phyloP scores from a whole-genome alignment of 1,139 yeast species.

The Casaregolazyma lundiana region DNA sequence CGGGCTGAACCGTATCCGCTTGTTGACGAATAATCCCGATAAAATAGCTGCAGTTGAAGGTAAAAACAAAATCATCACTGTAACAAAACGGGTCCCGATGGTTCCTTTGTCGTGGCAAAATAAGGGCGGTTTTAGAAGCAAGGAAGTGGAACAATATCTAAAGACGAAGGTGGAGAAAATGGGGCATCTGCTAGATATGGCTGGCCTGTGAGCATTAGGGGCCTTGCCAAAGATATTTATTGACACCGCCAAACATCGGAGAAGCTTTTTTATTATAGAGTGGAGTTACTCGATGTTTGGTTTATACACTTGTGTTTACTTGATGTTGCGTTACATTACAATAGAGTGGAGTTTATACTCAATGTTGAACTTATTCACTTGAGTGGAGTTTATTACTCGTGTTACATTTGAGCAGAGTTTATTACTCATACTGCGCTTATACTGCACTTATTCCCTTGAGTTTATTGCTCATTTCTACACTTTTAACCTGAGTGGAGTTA shows the following conservation, averaged over 20 bases:
- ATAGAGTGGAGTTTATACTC: too few species aligned
- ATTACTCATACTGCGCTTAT: too few species aligned
- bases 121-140: slow-evolving; percentile 66
- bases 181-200: slow-evolving; percentile 76
- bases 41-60: slow-evolving; percentile 94
- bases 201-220: neutral
- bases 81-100: slow-evolving; percentile 90
- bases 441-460: too few species aligned
- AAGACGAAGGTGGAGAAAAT: slow-evolving; percentile 92
- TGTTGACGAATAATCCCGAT: slow-evolving; percentile 93
- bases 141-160: slow-evolving; percentile 87
- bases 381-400: too few species aligned
- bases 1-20: slow-evolving; percentile 65
- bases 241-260: neutral
- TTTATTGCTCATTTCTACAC: too few species aligned
- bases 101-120: slow-evolving; percentile 87
- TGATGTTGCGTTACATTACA: too few species aligned
- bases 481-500: too few species aligned
- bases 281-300: neutral
- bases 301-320: too few species aligned
- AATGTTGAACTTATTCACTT: too few species aligned
- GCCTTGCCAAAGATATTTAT: neutral
- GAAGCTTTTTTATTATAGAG: slow-evolving; percentile 3
- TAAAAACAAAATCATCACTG: slow-evolving; percentile 61
- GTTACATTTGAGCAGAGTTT: too few species aligned